These are phyloP conservation scores for Rhizoclosmatium globosum DNA, from an alignment of 192 early-diverging fungal species.

Conservation along the genomic window DNA sequence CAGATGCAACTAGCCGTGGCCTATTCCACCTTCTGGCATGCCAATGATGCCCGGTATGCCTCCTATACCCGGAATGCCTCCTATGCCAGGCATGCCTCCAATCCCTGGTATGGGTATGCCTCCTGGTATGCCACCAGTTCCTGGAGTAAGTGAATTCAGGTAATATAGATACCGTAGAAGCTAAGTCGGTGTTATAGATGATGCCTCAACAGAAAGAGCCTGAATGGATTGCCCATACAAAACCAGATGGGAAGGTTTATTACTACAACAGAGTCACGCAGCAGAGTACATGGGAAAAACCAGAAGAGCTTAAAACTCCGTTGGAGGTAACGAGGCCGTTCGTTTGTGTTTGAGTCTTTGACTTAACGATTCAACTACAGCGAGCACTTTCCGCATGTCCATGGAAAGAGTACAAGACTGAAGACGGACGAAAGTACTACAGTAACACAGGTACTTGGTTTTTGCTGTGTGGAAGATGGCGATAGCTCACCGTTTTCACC, in stretches of 20 bases:
- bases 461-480: neutral
- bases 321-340: constrained; percentile 59
- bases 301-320: constrained; percentile 85
- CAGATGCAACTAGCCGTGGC: neutral
- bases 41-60: constrained; percentile 1
- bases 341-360: neutral
- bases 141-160: too few species aligned
- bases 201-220: constrained; percentile 7
- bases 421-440: constrained; percentile 85
- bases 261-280: constrained; percentile 83
- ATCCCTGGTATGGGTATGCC: neutral
- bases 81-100: neutral
- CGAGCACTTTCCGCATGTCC: constrained; percentile 62
- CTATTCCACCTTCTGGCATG: constrained; percentile 5
- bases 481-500: neutral
- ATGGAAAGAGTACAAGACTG: constrained; percentile 89
- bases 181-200: neutral
- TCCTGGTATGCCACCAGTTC: neutral
- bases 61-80: constrained; percentile 4
- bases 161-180: too few species aligned
- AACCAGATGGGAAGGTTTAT: constrained; percentile 85
- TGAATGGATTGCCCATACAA: constrained; percentile 78
- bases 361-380: constrained; percentile 32
- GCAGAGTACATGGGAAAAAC: constrained; percentile 92
- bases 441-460: constrained; percentile 65